Evolutionary conservation across 768 basidiomycete genomes (phyloP), one percentile per base, ranked within the genome.

Genomic region (Gelatoporia subvermispora): DNA sequence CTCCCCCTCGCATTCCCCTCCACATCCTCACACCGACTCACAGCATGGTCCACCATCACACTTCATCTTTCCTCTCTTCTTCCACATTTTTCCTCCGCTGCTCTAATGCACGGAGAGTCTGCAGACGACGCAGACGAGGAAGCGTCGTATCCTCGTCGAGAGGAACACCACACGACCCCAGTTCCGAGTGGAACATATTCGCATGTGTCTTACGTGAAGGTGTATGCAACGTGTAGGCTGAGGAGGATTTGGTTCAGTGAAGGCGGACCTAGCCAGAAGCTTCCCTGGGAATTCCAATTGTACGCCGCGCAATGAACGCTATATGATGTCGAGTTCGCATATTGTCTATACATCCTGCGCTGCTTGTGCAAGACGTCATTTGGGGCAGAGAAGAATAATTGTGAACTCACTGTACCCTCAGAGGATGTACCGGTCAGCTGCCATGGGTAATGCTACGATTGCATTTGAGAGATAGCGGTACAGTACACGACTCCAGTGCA

Each of bases 231-330:
- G 34, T 91, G 88, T 66, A 77, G 88, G 34, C 65, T 91, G 56
- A 71, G 84, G 52, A 72, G 88, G 60, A 78, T 91, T 23, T 91
- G 88, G 88, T 78, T 89, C 63, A 78, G 75, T 54, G 77, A 85
- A 53, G 67, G 64, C 40, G 74, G 74, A 8, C 74, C 76, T 47
- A 63, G 67, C 46, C 75, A 80, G 50, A 73, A 69, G 51, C 62
- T 73, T 8, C 85, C 87, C 25, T 88, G 84, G 85, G 88, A 90
- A 67, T 88, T 89, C 61, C 76, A 82, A 59, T 68, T 89, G 39
- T 88, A 85, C 60, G 57, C 47, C 1, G 49, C 53, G 18, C 47
- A 48, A 40, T 45, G 49, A 50, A 4, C n/a, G n/a, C n/a, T n/a
- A n/a, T n/a, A n/a, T n/a, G n/a, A 23, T 21, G 41, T 41, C 8